phyloP scores from a whole-genome alignment of 1,284 basidiomycete species.

The Trichosporon faecale region DNA sequence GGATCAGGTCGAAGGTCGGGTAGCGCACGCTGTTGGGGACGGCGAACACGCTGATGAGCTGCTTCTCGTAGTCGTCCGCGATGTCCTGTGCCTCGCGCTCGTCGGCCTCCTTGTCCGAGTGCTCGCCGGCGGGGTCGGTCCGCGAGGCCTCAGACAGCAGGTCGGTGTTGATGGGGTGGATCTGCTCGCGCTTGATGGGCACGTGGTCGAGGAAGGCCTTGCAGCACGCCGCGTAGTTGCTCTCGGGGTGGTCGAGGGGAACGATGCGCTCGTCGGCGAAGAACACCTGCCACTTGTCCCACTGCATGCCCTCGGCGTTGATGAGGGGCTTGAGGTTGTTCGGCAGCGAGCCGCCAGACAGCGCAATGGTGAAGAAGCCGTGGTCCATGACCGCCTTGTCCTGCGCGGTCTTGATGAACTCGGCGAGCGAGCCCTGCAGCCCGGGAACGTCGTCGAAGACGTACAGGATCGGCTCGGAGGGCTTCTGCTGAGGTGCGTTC shows the following conservation, averaged over 20 bases:
- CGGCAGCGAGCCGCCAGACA: slow-evolving; percentile 90
- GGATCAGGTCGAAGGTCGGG: slow-evolving; percentile 90
- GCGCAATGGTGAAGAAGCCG: slow-evolving; percentile 83
- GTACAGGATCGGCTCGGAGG: slow-evolving; percentile 64
- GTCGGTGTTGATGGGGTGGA: slow-evolving; percentile 76
- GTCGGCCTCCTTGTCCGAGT: slow-evolving; percentile 38
- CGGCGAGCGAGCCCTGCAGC: slow-evolving; percentile 66
- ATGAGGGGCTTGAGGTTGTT: slow-evolving; percentile 75
- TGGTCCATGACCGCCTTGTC: slow-evolving; percentile 83
- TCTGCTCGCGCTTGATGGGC: slow-evolving; percentile 66
- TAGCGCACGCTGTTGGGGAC: slow-evolving; percentile 77
- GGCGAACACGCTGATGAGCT: slow-evolving; percentile 86
- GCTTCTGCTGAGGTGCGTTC: slow-evolving; percentile 32
- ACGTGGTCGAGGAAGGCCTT: slow-evolving; percentile 79
- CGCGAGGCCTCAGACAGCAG: slow-evolving; percentile 58
- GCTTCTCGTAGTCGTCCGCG: slow-evolving; percentile 87
- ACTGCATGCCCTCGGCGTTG: slow-evolving; percentile 67
- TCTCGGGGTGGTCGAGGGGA: slow-evolving; percentile 85
- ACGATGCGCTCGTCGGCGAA: slow-evolving; percentile 95
- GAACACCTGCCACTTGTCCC: slow-evolving; percentile 97
- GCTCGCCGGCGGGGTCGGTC: slow-evolving; percentile 53
- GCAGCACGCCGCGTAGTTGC: slow-evolving; percentile 78
- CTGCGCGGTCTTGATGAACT: slow-evolving; percentile 83
- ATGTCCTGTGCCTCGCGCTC: slow-evolving; percentile 72
- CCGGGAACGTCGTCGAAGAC: slow-evolving; percentile 60